Conservation (phyloP, 1,284 basidiomycete species). For the Cutaneotrichosporon sp. region DNA sequence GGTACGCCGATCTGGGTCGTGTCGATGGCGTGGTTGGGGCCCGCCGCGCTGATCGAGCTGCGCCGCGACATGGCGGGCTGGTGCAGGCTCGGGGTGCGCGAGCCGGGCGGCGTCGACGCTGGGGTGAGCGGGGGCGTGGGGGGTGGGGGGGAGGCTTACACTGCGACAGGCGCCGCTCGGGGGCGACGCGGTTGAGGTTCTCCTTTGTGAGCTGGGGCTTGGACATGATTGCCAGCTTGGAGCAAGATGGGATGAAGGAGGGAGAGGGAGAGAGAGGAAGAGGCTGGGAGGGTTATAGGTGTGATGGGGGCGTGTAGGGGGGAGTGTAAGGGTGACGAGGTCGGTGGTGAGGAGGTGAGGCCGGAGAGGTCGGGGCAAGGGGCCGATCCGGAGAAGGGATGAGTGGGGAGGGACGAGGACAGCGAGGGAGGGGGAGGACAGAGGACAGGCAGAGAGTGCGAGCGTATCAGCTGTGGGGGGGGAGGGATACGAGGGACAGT, state of each 20-base stretch:
- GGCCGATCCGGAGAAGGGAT: too few species aligned
- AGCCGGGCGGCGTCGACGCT: conserved; percentile 20
- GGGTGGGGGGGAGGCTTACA: background rate
- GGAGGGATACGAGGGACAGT: too few species aligned
- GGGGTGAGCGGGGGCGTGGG: background rate
- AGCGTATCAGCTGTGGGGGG: too few species aligned
- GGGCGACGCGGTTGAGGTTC: conserved; percentile 27
- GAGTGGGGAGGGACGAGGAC: too few species aligned
- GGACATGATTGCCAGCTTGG: conserved; percentile 7
- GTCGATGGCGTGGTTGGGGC: conserved; percentile 40
- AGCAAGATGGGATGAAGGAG: background rate
- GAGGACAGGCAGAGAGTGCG: too few species aligned
- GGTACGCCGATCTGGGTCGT: conserved; percentile 45
- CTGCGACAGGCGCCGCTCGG: conserved; percentile 21
- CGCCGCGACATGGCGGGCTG: conserved; percentile 47
- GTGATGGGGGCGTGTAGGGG: too few species aligned
- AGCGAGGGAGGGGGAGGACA: too few species aligned
- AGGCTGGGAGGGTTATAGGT: background rate
- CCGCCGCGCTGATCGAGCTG: conserved; percentile 42
- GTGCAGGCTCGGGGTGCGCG: conserved; percentile 44
- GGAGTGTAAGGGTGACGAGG: too few species aligned
- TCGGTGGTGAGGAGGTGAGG: too few species aligned
- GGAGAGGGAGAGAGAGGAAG: background rate
- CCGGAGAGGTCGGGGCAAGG: too few species aligned
- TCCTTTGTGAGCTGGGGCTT: conserved; percentile 43